phyloP scores from a whole-genome alignment of 352 stramenopile species.

The Phytophthora aleatoria region DNA sequence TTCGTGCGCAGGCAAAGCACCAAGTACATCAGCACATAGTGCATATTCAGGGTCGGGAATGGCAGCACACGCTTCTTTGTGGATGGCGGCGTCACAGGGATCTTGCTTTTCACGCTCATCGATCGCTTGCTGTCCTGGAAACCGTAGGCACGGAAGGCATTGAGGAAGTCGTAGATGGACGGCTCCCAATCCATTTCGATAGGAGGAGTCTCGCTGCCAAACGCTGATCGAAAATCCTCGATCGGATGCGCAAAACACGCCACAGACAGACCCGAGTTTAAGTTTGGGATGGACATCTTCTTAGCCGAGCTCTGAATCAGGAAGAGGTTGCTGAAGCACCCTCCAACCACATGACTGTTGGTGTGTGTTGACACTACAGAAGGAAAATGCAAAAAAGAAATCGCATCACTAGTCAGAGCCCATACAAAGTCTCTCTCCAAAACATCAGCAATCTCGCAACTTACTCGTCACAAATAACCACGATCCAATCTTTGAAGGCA shows the following conservation, averaged over 20 bases:
- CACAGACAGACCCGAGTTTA: slow-evolving; percentile 56
- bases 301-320: slow-evolving; percentile 37
- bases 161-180: slow-evolving; percentile 79
- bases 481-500: slow-evolving; percentile 64
- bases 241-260: slow-evolving; percentile 56
- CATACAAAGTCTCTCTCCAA: not conserved
- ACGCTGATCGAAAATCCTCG: slow-evolving; percentile 49
- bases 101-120: slow-evolving; percentile 84
- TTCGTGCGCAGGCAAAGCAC: slow-evolving; percentile 75
- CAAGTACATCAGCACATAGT: slow-evolving; percentile 77
- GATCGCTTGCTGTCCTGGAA: slow-evolving; percentile 86
- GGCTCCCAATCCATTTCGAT: slow-evolving; percentile 75
- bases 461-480: slow-evolving; percentile 86
- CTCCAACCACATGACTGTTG: slow-evolving; percentile 65
- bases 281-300: slow-evolving; percentile 11
- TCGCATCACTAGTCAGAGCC: slow-evolving; percentile 4
- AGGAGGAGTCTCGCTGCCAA: slow-evolving; percentile 33
- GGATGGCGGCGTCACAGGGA: slow-evolving; percentile 42
- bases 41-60: slow-evolving; percentile 85
- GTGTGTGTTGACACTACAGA: slow-evolving; percentile 75
- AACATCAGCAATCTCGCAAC: slow-evolving; percentile 4
- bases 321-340: slow-evolving; percentile 80
- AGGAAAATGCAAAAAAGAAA: slow-evolving; percentile 11
- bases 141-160: slow-evolving; percentile 73
- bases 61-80: slow-evolving; percentile 35